Evolutionary conservation across 2,329 filamentous ascomycete species (phyloP).

Genomic region (Diaporthe batatas): DNA sequence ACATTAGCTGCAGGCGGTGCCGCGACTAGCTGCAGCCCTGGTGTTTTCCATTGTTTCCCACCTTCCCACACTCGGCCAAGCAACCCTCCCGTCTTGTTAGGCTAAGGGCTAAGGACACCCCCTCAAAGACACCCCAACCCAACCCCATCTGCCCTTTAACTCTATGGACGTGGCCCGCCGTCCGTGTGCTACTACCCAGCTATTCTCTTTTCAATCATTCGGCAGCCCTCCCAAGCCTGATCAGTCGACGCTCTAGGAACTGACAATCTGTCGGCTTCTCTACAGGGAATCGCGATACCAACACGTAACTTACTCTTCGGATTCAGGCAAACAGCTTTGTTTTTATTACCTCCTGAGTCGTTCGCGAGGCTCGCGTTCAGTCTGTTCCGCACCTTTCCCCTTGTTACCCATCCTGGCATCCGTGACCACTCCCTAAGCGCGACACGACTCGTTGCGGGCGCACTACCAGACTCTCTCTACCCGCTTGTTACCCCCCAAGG

Average conservation of each 20-base stretch:
- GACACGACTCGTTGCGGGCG: slow-evolving; percentile 46
- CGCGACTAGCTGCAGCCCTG: slow-evolving; percentile 41
- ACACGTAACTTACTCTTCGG: slow-evolving; percentile 49
- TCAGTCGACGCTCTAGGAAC: slow-evolving; percentile 56
- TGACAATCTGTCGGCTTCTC: slow-evolving; percentile 56
- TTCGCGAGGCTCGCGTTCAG: slow-evolving; percentile 34
- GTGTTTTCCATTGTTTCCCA: slow-evolving; percentile 43
- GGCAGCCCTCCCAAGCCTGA: slow-evolving; percentile 62
- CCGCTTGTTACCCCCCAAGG: slow-evolving; percentile 45
- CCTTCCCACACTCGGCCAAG: slow-evolving; percentile 49
- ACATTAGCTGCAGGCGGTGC: slow-evolving; percentile 46
- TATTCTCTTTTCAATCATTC: slow-evolving; percentile 65
- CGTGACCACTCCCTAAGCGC: slow-evolving; percentile 40
- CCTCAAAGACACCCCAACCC: slow-evolving; percentile 46
- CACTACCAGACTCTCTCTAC: neutral
- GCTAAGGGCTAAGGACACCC: slow-evolving; percentile 32
- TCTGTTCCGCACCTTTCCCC: slow-evolving; percentile 25
- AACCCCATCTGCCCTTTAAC: slow-evolving; percentile 52
- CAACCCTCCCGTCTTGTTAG: slow-evolving; percentile 42
- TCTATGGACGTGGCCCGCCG: slow-evolving; percentile 57
- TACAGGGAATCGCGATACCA: slow-evolving; percentile 56
- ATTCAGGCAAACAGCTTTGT: slow-evolving; percentile 43
- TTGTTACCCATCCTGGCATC: neutral
- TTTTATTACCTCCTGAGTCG: slow-evolving; percentile 36
- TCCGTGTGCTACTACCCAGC: slow-evolving; percentile 63